Conservation (phyloP, 2,329 filamentous ascomycete species). For the Bipolaris victoriae region DNA sequence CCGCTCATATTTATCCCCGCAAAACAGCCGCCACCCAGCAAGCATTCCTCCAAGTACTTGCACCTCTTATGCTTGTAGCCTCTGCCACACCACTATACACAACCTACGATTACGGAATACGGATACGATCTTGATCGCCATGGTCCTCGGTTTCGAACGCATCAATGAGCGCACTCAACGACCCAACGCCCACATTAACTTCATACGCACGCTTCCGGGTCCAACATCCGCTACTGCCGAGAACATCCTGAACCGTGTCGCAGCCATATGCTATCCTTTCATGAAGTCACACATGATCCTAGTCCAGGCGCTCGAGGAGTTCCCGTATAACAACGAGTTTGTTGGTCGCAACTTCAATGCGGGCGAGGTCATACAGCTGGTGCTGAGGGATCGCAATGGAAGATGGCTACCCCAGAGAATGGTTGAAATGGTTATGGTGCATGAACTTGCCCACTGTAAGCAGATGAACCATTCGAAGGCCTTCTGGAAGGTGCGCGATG, state of each 20-base stretch:
- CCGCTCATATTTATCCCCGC: conserved; percentile 2
- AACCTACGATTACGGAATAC: background rate
- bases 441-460: conserved; percentile 85
- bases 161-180: conserved; percentile 76
- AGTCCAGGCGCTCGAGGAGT: conserved; percentile 72
- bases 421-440: conserved; percentile 96
- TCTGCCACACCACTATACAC: background rate
- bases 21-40: conserved; percentile 1
- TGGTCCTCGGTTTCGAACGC: conserved; percentile 80
- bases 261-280: conserved; percentile 74
- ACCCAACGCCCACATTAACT: conserved; percentile 79
- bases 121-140: conserved; percentile 46
- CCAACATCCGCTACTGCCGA: conserved; percentile 46
- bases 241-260: conserved; percentile 47
- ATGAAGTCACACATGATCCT: conserved; percentile 56
- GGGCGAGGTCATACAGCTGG: conserved; percentile 84
- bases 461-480: conserved; percentile 87
- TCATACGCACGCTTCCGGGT: conserved; percentile 80
- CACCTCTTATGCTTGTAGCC: background rate
- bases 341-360: conserved; percentile 90
- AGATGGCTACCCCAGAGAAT: conserved; percentile 81
- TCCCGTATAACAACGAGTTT: conserved; percentile 80
- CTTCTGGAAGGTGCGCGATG: conserved; percentile 81
- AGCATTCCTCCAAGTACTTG: background rate
- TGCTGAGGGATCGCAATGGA: conserved; percentile 70